A percentile compares a stretch with the other conserved stretches of the same genome.
Evolutionary conservation across 2,329 filamentous ascomycete genomes (phyloP).

Genomic region (Penicillium hesseltinei): DNA sequence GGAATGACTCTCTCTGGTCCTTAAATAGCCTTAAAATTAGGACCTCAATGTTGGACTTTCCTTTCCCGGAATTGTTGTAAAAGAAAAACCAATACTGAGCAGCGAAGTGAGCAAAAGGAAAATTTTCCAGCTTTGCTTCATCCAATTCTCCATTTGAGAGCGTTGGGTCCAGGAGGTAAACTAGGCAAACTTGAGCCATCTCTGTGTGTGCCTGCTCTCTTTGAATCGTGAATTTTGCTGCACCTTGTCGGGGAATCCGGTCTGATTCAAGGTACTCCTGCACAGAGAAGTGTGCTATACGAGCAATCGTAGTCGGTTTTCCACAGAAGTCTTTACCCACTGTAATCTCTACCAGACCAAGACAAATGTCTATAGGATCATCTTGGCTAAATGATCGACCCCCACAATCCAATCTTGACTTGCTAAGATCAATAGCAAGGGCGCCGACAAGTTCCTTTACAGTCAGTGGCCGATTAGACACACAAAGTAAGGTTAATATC

Average conservation of each 20-base stretch:
- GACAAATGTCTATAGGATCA: constrained; percentile 24
- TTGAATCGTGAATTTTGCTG: background rate
- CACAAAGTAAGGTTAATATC: constrained; percentile 26
- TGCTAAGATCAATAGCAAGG: constrained; percentile 23
- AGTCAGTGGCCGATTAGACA: constrained; percentile 22
- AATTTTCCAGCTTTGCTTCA: background rate
- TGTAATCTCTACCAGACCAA: constrained; percentile 22
- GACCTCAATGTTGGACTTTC: background rate
- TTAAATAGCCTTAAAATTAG: constrained; percentile 4
- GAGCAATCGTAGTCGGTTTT: background rate
- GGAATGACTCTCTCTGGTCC: background rate
- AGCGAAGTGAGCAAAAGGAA: constrained; percentile 6
- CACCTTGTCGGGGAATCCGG: constrained; percentile 11
- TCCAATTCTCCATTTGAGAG: background rate
- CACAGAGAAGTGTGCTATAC: constrained; percentile 35
- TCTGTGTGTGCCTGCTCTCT: background rate
- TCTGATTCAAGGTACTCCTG: constrained; percentile 34
- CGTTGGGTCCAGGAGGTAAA: constrained; percentile 6
- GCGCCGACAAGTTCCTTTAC: constrained; percentile 26
- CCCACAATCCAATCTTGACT: constrained; percentile 9
- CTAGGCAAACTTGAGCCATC: constrained; percentile 6
- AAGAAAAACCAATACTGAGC: background rate
- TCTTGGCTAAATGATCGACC: constrained; percentile 16
- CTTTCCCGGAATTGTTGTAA: background rate
- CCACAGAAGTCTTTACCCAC: fast-evolving